phyloP scores from a whole-genome alignment of 352 stramenopile genomes.

The Blastocystis sp. region DNA sequence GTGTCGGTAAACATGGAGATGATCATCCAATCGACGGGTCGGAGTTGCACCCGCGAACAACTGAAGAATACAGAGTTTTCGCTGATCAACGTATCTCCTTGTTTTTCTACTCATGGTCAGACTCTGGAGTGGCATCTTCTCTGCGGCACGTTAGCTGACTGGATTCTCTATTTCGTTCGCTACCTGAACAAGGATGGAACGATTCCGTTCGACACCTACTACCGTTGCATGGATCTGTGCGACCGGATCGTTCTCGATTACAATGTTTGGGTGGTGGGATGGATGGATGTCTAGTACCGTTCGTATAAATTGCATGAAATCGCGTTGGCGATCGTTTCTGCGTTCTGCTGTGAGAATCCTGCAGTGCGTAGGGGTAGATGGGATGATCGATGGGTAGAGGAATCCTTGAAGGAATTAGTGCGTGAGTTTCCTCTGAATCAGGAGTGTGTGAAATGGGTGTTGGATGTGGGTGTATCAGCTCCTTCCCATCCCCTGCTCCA shows the following conservation, averaged over 20 bases:
- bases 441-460: slow-evolving; percentile 38
- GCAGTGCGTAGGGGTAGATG: not conserved
- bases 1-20: slow-evolving; percentile 32
- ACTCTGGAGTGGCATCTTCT: not conserved
- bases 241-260: slow-evolving; percentile 16
- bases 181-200: not conserved
- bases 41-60: slow-evolving; percentile 4
- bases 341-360: slow-evolving; percentile 22
- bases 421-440: not conserved
- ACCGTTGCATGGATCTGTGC: slow-evolving; percentile 37
- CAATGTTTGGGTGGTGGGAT: not conserved
- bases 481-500: slow-evolving; percentile 29
- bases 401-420: not conserved
- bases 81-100: not conserved
- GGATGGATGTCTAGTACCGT: not conserved
- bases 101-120: not conserved
- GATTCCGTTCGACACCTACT: slow-evolving; percentile 31
- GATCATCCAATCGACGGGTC: slow-evolving; percentile 14
- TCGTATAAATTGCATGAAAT: not conserved
- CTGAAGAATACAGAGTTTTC: not conserved
- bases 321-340: not conserved
- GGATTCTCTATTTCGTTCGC: not conserved
- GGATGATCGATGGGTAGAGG: not conserved
- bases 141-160: not conserved
- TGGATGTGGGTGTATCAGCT: not conserved